These are phyloP conservation scores for Vinca minor DNA, from an alignment of 257 asterid genomes.

Conservation along the genomic window DNA sequence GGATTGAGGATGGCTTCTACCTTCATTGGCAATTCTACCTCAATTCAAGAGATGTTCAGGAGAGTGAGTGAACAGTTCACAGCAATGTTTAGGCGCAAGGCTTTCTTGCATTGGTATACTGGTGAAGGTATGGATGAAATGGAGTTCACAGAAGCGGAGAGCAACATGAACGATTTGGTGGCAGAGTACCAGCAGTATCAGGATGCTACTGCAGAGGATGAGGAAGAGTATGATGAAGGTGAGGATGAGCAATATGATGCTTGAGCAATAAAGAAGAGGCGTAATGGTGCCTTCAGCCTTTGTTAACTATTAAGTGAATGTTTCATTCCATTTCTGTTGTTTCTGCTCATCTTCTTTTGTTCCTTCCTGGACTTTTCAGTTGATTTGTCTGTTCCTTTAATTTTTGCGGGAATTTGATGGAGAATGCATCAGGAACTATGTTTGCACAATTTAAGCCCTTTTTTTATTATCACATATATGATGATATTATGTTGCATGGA, in stretches of 20 bases:
- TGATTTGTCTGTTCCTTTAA: not conserved
- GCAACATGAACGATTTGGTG: constrained; percentile 82
- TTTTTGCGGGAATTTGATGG: constrained; percentile 1
- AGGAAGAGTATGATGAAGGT: constrained; percentile 49
- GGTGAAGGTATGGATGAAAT: constrained; percentile 92
- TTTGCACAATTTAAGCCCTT: not conserved
- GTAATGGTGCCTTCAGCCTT: too few relatives aligned
- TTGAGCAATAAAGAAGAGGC: constrained; percentile 7
- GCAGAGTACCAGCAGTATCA: constrained; percentile 88
- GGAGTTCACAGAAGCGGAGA: constrained; percentile 91
- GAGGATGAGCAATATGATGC: constrained; percentile 38
- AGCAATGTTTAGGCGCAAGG: constrained; percentile 85
- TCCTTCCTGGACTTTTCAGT: constrained; percentile 11
- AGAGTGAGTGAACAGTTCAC: constrained; percentile 91
- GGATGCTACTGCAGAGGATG: constrained; percentile 84
- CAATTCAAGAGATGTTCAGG: constrained; percentile 83
- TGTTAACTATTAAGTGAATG: constrained; percentile 13
- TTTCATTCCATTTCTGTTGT: not conserved
- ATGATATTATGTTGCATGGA: too few relatives aligned
- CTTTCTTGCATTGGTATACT: constrained; percentile 89
- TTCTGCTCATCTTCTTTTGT: not conserved
- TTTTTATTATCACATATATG: too few relatives aligned
- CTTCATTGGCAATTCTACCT: constrained; percentile 71
- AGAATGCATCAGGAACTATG: not conserved
- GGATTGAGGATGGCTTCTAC: constrained; percentile 79